Evolutionary conservation across 73 alveolate genomes (phyloP).

Genomic region (Urostyla sp.): DNA sequence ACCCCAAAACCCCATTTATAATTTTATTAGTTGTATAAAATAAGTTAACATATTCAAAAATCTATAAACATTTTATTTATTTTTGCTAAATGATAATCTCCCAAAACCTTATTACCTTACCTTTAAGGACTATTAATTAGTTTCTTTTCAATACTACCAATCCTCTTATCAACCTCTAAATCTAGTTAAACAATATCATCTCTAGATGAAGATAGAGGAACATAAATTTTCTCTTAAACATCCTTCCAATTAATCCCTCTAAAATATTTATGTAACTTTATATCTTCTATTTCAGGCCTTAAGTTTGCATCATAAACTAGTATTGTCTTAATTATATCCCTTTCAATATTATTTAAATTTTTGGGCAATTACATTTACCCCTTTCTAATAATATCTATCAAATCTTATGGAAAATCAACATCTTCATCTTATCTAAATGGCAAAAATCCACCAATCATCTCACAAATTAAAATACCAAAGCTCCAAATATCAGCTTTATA

Average conservation of each 20-base stretch:
- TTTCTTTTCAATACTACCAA: not conserved
- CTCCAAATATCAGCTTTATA: slow-evolving; percentile 79
- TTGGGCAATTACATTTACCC: slow-evolving; percentile 13
- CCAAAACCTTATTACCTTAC: slow-evolving; percentile 11
- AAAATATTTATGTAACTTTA: slow-evolving; percentile 72
- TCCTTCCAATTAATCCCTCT: slow-evolving; percentile 75
- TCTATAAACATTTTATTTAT: slow-evolving; percentile 31
- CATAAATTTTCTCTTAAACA: slow-evolving; percentile 59
- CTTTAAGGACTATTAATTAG: not conserved
- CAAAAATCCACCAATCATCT: slow-evolving; percentile 64
- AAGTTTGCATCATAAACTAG: slow-evolving; percentile 59
- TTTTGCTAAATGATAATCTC: slow-evolving; percentile 25
- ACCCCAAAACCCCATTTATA: no score
- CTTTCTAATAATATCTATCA: slow-evolving; percentile 1
- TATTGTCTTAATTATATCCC: slow-evolving; percentile 58
- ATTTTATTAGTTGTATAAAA: no score
- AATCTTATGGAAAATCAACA: not conserved
- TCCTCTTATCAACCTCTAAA: not conserved
- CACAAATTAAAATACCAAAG: slow-evolving; percentile 72
- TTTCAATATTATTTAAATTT: slow-evolving; percentile 12
- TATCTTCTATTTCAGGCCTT: slow-evolving; percentile 65
- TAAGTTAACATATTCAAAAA: no score
- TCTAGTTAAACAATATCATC: not conserved
- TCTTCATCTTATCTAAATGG: slow-evolving; percentile 68
- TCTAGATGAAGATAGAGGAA: slow-evolving; percentile 62